These are phyloP conservation scores for Cruciata laevipes DNA, from an alignment of 257 asterid genomes.

Conservation along the genomic window DNA sequence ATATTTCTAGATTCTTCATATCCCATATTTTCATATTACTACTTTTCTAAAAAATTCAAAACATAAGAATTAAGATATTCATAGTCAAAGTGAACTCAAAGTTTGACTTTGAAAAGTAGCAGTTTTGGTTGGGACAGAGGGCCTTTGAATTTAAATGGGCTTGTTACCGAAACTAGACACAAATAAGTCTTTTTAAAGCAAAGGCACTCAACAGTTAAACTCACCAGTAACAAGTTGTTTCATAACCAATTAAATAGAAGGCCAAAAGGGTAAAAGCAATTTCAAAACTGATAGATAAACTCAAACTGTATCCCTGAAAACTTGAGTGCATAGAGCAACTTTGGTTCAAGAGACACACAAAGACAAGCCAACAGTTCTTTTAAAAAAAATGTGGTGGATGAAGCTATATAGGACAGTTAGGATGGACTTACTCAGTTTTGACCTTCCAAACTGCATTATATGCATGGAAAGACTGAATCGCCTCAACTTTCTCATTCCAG, in stretches of 20 bases:
- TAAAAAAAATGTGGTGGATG: not conserved
- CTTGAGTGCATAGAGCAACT: not conserved
- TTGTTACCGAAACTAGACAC: not conserved
- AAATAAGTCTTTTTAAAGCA: not conserved
- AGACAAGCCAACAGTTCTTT: not conserved
- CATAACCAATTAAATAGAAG: not conserved
- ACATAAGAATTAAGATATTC: too few species aligned
- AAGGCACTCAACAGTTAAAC: not conserved
- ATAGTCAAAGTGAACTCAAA: too few species aligned
- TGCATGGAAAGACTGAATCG: slow-evolving; percentile 58
- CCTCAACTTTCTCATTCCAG: slow-evolving; percentile 69
- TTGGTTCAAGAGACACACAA: not conserved
- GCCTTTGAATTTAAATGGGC: not conserved
- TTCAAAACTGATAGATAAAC: not conserved
- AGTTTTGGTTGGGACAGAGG: too few species aligned
- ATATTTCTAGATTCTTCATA: too few species aligned
- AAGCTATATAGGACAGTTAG: slow-evolving; percentile 12
- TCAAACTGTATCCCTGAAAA: not conserved
- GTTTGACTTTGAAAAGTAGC: too few species aligned
- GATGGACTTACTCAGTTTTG: slow-evolving; percentile 58
- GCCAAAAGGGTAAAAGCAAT: not conserved
- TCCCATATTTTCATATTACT: too few species aligned
- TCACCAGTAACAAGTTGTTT: not conserved
- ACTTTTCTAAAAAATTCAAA: too few species aligned
- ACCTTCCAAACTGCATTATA: slow-evolving; percentile 64